Conservation (phyloP, 139 green algal species). For the Micractinium conductrix region DNA sequence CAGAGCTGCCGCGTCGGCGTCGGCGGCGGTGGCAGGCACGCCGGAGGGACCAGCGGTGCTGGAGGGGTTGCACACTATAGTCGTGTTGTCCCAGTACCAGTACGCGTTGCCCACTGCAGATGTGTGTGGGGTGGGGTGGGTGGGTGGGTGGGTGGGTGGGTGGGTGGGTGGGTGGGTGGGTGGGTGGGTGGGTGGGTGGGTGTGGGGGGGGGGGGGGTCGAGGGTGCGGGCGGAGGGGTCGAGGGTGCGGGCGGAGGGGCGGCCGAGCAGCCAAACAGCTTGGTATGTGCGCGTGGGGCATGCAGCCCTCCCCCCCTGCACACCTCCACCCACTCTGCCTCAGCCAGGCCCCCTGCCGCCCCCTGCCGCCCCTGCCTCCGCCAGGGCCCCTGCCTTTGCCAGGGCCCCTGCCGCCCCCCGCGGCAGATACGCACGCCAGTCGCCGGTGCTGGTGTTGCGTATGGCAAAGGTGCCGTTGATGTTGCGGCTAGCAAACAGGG, state of each 20-base stretch:
- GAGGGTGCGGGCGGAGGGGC: too few relatives aligned
- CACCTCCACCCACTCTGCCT: too few relatives aligned
- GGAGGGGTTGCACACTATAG: not conserved
- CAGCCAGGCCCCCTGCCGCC: too few relatives aligned
- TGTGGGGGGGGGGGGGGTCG: not conserved
- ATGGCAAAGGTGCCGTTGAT: not conserved
- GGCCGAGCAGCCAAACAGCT: too few relatives aligned
- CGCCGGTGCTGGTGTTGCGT: not conserved
- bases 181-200: not conserved
- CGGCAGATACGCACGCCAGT: not conserved
- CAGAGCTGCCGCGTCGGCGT: not conserved
- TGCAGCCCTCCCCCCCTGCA: too few relatives aligned
- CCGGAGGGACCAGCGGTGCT: not conserved
- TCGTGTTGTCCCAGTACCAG: constrained; percentile 11
- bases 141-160: not conserved
- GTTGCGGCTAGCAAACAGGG: not conserved
- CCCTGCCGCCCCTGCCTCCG: not conserved
- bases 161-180: not conserved
- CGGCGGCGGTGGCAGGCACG: not conserved
- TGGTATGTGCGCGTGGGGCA: too few relatives aligned
- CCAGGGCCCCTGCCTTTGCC: too few relatives aligned
- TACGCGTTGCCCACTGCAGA: not conserved
- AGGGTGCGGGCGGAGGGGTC: not conserved
- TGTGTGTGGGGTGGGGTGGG: not conserved
- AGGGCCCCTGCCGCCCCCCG: too few relatives aligned